These are phyloP conservation scores for Yamadazyma buinensis DNA, from an alignment of 1,139 yeast genomes.

Conservation along the genomic window DNA sequence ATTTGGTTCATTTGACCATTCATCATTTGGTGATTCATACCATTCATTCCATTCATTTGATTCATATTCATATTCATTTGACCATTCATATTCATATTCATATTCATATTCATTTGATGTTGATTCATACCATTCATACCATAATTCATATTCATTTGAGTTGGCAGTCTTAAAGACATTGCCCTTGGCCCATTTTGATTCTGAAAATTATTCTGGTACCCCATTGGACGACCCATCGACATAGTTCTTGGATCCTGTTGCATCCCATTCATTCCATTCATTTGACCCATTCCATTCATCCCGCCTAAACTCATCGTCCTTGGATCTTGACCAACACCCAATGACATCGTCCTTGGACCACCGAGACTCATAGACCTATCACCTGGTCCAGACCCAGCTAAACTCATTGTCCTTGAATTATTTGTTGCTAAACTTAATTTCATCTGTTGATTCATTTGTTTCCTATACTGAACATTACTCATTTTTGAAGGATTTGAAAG, in stretches of 20 bases:
- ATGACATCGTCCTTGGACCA: slow-evolving; percentile 26
- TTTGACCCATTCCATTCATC: slow-evolving; percentile 4
- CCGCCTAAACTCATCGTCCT: slow-evolving; percentile 32
- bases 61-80: slow-evolving; percentile 6
- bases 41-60: slow-evolving; percentile 1
- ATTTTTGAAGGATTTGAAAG: slow-evolving; percentile 20
- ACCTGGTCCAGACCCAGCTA: slow-evolving; percentile 49
- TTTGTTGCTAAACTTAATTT: slow-evolving; percentile 50
- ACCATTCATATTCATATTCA: slow-evolving; percentile 4
- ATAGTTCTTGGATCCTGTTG: slow-evolving; percentile 10
- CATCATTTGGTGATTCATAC: slow-evolving; percentile 1
- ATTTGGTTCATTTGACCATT: slow-evolving; percentile 3
- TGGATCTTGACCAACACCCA: slow-evolving; percentile 17
- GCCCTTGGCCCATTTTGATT: slow-evolving; percentile 8
- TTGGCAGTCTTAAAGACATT: slow-evolving; percentile 5
- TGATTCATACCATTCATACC: slow-evolving; percentile 4
- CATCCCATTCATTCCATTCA: slow-evolving; percentile 7
- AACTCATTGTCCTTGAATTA: slow-evolving; percentile 46
- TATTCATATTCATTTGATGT: slow-evolving; percentile 4
- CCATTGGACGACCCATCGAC: slow-evolving; percentile 10
- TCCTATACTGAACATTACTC: slow-evolving; percentile 60
- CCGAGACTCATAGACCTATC: slow-evolving; percentile 10
- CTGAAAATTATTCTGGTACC: slow-evolving; percentile 1
- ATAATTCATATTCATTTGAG: background rate
- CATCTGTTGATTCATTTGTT: slow-evolving; percentile 65